phyloP scores from a whole-genome alignment of 2,329 filamentous ascomycete species.

The Ophiostoma novo-ulmi region DNA sequence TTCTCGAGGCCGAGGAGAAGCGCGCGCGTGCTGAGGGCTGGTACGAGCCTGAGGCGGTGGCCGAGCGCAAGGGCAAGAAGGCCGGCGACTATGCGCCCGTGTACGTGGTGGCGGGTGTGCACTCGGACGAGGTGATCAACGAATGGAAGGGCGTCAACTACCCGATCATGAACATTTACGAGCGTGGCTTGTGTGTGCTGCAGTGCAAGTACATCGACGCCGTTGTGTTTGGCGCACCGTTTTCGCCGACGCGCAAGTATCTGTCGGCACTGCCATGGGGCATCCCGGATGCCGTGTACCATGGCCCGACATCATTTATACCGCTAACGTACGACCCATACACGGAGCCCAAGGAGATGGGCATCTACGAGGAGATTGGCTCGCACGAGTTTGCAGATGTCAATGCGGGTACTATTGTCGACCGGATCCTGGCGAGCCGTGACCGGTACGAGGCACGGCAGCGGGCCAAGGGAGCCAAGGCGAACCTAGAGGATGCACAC shows the following conservation, averaged over 20 bases:
- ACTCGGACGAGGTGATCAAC: conserved; percentile 94
- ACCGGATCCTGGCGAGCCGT: conserved; percentile 79
- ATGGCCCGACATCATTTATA: conserved; percentile 93
- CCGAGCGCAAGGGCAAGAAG: conserved; percentile 55
- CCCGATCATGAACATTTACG: conserved; percentile 99
- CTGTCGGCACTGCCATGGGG: conserved; percentile 69
- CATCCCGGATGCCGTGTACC: conserved; percentile 76
- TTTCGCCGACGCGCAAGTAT: conserved; percentile 74
- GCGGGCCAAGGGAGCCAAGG: conserved; percentile 83
- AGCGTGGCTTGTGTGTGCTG: conserved; percentile 88
- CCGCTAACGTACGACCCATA: conserved; percentile 76
- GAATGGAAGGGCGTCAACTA: conserved; percentile 96
- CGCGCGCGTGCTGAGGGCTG: conserved; percentile 65
- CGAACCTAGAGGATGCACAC: conserved; percentile 64
- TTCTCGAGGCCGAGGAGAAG: conserved; percentile 67
- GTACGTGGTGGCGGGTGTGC: conserved; percentile 88
- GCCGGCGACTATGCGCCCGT: conserved; percentile 73
- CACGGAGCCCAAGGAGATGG: conserved; percentile 69
- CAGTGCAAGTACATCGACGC: conserved; percentile 92
- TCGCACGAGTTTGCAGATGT: conserved; percentile 77
- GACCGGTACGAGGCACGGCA: conserved; percentile 89
- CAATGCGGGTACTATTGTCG: conserved; percentile 88
- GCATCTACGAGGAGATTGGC: conserved; percentile 75
- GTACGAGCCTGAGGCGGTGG: conserved; percentile 61
- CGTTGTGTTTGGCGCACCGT: conserved; percentile 85